Evolutionary conservation across 805 yeast species (phyloP).

Genomic region (Yarrowia divulgata): DNA sequence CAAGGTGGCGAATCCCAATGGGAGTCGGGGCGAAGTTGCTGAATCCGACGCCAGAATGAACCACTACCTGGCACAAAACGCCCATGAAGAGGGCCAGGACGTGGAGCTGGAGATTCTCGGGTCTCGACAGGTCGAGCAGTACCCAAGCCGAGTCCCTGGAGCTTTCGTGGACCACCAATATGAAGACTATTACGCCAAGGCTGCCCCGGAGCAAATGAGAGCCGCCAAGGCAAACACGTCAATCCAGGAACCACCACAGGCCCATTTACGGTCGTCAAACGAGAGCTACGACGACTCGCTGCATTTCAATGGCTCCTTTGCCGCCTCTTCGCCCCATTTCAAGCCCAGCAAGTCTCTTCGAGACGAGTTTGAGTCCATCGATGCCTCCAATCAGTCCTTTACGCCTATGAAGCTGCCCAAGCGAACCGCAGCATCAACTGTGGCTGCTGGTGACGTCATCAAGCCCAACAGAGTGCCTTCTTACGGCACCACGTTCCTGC

Average conservation of each 20-base stretch:
- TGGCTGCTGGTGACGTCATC: not conserved
- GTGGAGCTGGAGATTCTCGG: constrained; percentile 25
- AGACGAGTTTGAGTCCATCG: constrained; percentile 24
- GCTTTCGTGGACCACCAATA: constrained; percentile 30
- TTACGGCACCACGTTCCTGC: constrained; percentile 31
- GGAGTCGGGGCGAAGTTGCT: not conserved
- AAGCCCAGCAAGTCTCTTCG: constrained; percentile 10
- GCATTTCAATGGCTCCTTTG: constrained; percentile 31
- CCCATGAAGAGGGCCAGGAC: constrained; percentile 20
- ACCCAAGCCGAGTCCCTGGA: constrained; percentile 16
- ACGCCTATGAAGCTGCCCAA: constrained; percentile 35
- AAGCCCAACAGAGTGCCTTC: constrained; percentile 19
- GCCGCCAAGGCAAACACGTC: constrained; percentile 11
- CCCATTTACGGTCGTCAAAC: constrained; percentile 17
- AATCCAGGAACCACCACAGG: constrained; percentile 31
- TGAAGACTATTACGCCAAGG: constrained; percentile 18
- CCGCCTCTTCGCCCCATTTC: constrained; percentile 20
- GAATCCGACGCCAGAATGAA: constrained; percentile 18
- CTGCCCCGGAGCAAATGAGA: constrained; percentile 33
- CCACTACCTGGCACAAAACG: constrained; percentile 10
- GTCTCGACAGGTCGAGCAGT: constrained; percentile 7
- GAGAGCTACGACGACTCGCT: constrained; percentile 14
- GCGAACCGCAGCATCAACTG: not conserved
- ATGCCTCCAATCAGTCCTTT: constrained; percentile 11
- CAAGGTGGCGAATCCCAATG: not conserved